Evolutionary conservation across 306 rosid species (phyloP).

Genomic region (Malus sieversii): DNA sequence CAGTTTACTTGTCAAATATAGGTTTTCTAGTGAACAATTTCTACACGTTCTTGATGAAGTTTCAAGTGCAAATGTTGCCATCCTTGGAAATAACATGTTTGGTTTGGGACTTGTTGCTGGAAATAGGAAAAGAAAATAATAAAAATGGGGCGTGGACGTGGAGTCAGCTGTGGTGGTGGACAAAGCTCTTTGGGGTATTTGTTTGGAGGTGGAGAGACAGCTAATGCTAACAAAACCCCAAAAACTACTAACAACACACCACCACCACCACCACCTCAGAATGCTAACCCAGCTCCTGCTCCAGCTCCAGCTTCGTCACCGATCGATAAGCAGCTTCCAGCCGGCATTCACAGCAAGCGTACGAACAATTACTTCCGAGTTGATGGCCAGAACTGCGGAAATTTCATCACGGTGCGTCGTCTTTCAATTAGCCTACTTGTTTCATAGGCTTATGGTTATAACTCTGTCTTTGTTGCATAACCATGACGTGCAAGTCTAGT

Average conservation of each 20-base stretch:
- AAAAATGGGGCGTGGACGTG: conserved; percentile 84
- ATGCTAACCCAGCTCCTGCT: conserved; percentile 2
- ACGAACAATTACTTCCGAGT: conserved; percentile 71
- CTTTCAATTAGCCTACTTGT: background rate
- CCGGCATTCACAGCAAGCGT: conserved; percentile 63
- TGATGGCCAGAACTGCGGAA: conserved; percentile 92
- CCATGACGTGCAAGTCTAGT: background rate
- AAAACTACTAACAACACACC: conserved; percentile 1
- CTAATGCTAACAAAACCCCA: conserved; percentile 16
- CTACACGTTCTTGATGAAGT: background rate
- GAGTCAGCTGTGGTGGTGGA: conserved; percentile 79
- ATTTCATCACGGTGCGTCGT: conserved; percentile 65
- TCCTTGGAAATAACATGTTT: background rate
- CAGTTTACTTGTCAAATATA: background rate
- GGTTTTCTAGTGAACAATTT: background rate
- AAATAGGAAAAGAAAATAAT: background rate
- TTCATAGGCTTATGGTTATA: background rate
- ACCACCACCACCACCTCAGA: conserved; percentile 14
- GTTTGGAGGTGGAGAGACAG: conserved; percentile 57
- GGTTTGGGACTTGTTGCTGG: background rate
- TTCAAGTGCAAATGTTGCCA: background rate
- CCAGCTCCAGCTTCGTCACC: conserved; percentile 8
- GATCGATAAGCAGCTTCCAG: conserved; percentile 42
- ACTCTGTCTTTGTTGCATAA: background rate
- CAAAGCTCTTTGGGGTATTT: conserved; percentile 80